Evolutionary conservation across 805 yeast species (phyloP).

Genomic region (Wickerhamiella parazyma): DNA sequence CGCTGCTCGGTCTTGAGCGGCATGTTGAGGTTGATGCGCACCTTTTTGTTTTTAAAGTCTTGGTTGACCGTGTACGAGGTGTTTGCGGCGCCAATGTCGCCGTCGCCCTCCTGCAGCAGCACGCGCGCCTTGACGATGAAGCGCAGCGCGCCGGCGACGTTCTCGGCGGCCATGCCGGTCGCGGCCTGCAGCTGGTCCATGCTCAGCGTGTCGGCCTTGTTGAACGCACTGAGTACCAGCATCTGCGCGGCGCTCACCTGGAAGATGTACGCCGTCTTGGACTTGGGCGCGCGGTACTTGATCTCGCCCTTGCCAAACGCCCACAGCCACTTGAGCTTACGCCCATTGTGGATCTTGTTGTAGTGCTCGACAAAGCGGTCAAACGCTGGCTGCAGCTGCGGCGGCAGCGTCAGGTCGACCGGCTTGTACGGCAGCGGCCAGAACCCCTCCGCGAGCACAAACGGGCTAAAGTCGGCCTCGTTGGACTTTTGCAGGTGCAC

Average conservation of each 20-base stretch:
- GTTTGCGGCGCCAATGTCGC: slow-evolving; percentile 34
- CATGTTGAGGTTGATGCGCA: slow-evolving; percentile 63
- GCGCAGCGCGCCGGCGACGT: slow-evolving; percentile 59
- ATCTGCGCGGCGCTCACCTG: slow-evolving; percentile 77
- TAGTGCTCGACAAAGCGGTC: slow-evolving; percentile 58
- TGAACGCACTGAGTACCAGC: slow-evolving; percentile 74
- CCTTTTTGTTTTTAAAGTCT: slow-evolving; percentile 74
- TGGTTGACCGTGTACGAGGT: slow-evolving; percentile 58
- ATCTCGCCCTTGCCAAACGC: slow-evolving; percentile 84
- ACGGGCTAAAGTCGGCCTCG: slow-evolving; percentile 49
- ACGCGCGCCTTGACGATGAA: slow-evolving; percentile 73
- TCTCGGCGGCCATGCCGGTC: slow-evolving; percentile 53
- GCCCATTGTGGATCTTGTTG: slow-evolving; percentile 62
- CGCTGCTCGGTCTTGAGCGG: slow-evolving; percentile 44
- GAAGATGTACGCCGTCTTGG: slow-evolving; percentile 42
- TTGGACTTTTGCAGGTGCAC: slow-evolving; percentile 29
- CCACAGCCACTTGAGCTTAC: slow-evolving; percentile 94
- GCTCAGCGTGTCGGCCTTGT: slow-evolving; percentile 48
- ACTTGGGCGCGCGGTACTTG: slow-evolving; percentile 70
- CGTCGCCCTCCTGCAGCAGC: slow-evolving; percentile 53
- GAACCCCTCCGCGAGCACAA: slow-evolving; percentile 73
- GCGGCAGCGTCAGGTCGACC: slow-evolving; percentile 49
- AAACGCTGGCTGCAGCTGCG: slow-evolving; percentile 48
- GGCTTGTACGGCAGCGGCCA: slow-evolving; percentile 59
- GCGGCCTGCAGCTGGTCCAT: slow-evolving; percentile 46